Evolutionary conservation across 208 protist genomes (phyloP).

Genomic region (Trypanosoma cruzi): DNA sequence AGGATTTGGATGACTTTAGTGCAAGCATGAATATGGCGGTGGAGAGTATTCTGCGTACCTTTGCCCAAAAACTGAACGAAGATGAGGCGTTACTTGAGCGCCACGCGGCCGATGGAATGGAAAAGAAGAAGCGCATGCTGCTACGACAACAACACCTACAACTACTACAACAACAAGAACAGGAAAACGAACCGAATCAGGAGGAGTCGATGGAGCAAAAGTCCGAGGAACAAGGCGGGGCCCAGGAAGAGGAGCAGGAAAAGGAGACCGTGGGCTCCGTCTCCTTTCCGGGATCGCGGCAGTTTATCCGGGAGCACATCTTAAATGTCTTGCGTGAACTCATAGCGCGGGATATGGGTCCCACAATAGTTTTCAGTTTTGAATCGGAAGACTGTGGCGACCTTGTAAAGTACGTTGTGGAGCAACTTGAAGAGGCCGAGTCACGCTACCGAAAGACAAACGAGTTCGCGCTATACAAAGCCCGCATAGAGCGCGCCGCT

Average conservation of each 20-base stretch:
- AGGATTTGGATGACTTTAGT: conserved; percentile 49
- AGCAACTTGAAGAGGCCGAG: conserved; percentile 81
- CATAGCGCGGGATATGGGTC: conserved; percentile 85
- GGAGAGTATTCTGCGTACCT: conserved; percentile 58
- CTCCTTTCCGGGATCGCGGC: conserved; percentile 78
- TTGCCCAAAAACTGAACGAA: conserved; percentile 74
- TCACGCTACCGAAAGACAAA: conserved; percentile 75
- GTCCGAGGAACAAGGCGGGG: too few species aligned
- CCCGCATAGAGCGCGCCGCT: conserved; percentile 61
- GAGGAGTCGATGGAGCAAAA: conserved; percentile 16
- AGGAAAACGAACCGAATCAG: conserved; percentile 11
- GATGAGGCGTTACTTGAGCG: conserved; percentile 69
- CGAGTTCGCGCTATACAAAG: conserved; percentile 85
- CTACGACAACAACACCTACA: conserved; percentile 8
- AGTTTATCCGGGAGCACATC: conserved; percentile 83
- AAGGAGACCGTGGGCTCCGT: neutral
- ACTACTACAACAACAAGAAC: neutral
- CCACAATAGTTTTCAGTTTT: conserved; percentile 93
- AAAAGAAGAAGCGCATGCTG: conserved; percentile 20
- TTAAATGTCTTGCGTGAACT: conserved; percentile 91
- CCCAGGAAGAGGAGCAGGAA: neutral
- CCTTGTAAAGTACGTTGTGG: conserved; percentile 79
- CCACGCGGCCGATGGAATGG: conserved; percentile 52
- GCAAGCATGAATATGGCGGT: conserved; percentile 51
- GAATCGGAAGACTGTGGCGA: conserved; percentile 89